Evolutionary conservation across 1,139 yeast species (phyloP).

Genomic region (Yarrowia galli): DNA sequence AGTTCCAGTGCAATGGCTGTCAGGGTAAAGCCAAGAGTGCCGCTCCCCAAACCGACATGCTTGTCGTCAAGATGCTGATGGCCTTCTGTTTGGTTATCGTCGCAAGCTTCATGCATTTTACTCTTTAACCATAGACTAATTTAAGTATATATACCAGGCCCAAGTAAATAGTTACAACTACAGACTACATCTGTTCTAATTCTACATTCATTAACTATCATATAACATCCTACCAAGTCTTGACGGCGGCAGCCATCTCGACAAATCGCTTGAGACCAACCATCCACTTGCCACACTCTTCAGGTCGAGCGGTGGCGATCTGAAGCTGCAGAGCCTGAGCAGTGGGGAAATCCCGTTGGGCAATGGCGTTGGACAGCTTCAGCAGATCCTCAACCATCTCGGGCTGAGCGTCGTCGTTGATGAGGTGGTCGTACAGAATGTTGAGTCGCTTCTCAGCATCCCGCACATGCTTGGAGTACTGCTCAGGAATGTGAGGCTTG

Average conservation of each 20-base stretch:
- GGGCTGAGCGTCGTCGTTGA: conserved; percentile 70
- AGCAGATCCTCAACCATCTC: conserved; percentile 65
- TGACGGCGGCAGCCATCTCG: conserved; percentile 61
- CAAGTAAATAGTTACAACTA: not conserved
- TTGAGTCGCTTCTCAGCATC: conserved; percentile 86
- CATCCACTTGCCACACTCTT: conserved; percentile 91
- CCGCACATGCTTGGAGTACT: conserved; percentile 71
- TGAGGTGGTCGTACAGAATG: conserved; percentile 79
- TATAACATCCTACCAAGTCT: conserved; percentile 23
- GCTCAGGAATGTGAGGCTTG: conserved; percentile 78
- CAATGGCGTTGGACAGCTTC: conserved; percentile 60
- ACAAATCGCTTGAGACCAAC: conserved; percentile 89
- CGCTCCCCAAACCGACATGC: conserved; percentile 17
- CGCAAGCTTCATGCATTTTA: conserved; percentile 28
- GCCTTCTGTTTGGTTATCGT: conserved; percentile 27
- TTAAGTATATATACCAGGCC: not conserved
- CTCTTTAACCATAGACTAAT: conserved; percentile 11
- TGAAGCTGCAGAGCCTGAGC: conserved; percentile 64
- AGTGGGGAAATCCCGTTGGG: conserved; percentile 60
- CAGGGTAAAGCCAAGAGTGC: conserved; percentile 36
- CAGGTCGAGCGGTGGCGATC: conserved; percentile 69
- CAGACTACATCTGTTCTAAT: not conserved
- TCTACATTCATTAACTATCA: conserved; percentile 36
- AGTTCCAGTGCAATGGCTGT: conserved; percentile 34
- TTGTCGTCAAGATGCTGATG: conserved; percentile 32